Conservation (phyloP, 2,329 filamentous ascomycete genomes). For the Microsporum audouinii region DNA sequence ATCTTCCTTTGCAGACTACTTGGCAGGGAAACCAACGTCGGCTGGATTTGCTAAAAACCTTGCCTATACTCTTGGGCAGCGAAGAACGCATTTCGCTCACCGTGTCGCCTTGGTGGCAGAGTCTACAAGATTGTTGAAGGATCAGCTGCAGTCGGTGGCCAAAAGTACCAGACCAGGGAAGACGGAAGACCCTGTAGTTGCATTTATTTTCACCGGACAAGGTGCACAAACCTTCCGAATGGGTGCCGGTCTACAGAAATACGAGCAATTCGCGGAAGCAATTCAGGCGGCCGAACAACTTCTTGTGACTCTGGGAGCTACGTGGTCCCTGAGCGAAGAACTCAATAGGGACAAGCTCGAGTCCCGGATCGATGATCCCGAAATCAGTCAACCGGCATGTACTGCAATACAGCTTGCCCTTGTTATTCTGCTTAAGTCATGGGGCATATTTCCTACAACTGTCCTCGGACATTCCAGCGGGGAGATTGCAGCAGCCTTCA, state of each 20-base stretch:
- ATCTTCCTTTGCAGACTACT: not conserved
- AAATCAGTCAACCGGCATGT: slow-evolving; percentile 16
- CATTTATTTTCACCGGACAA: slow-evolving; percentile 16
- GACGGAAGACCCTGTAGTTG: not conserved
- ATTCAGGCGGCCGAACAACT: slow-evolving; percentile 8
- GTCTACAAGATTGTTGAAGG: no score
- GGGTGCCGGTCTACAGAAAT: slow-evolving; percentile 5
- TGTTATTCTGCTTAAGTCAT: slow-evolving; percentile 16
- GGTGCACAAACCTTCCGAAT: slow-evolving; percentile 10
- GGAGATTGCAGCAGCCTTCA: slow-evolving; percentile 21
- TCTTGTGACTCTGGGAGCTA: slow-evolving; percentile 8
- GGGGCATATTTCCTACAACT: slow-evolving; percentile 11
- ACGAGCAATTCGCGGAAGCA: slow-evolving; percentile 9
- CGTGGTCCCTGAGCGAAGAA: slow-evolving; percentile 9
- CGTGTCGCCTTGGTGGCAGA: not conserved
- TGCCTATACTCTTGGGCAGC: slow-evolving; percentile 15
- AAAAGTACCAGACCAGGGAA: not conserved
- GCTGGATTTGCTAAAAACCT: slow-evolving; percentile 15
- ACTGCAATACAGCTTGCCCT: slow-evolving; percentile 17
- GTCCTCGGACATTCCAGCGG: slow-evolving; percentile 21
- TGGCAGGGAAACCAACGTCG: no score
- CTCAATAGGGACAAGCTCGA: not conserved
- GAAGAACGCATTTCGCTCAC: no score
- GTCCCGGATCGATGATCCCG: not conserved
- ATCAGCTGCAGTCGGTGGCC: no score